These are phyloP conservation scores for Leonotis leonurus DNA, from an alignment of 257 asterid genomes.

Conservation along the genomic window DNA sequence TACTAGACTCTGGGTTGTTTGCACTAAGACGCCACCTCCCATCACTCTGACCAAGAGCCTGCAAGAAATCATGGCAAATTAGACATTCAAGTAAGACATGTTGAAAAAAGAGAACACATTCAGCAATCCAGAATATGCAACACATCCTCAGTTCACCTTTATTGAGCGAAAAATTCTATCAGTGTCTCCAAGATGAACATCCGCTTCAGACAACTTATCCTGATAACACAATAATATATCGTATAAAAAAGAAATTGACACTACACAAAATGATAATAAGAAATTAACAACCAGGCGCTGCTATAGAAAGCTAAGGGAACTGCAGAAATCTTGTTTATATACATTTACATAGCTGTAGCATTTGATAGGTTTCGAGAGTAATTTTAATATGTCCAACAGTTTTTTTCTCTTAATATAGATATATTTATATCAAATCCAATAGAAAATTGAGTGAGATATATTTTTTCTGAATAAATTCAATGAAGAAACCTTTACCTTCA, in stretches of 20 bases:
- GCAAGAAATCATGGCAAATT: slow-evolving; percentile 17
- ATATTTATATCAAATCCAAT: background rate
- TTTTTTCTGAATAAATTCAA: background rate
- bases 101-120: slow-evolving; percentile 8
- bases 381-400: background rate
- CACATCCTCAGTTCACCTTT: slow-evolving; percentile 42
- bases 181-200: slow-evolving; percentile 63
- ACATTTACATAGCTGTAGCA: background rate
- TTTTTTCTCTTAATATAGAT: slow-evolving; percentile 6
- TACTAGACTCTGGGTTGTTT: slow-evolving; percentile 78
- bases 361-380: background rate
- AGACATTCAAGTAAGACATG: slow-evolving; percentile 14
- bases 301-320: background rate
- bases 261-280: background rate
- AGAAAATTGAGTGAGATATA: background rate
- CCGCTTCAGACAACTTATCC: slow-evolving; percentile 59
- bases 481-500: slow-evolving; percentile 54
- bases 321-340: background rate
- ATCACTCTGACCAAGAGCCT: slow-evolving; percentile 99
- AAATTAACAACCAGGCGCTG: background rate
- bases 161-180: slow-evolving; percentile 59
- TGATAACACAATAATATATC: slow-evolving; percentile 30
- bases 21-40: slow-evolving; percentile 94
- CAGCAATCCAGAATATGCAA: slow-evolving; percentile 4
- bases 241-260: slow-evolving; percentile 8